These are phyloP conservation scores for Leucoagaricus sp. DNA, from an alignment of 1,284 basidiomycete species.

Conservation along the genomic window DNA sequence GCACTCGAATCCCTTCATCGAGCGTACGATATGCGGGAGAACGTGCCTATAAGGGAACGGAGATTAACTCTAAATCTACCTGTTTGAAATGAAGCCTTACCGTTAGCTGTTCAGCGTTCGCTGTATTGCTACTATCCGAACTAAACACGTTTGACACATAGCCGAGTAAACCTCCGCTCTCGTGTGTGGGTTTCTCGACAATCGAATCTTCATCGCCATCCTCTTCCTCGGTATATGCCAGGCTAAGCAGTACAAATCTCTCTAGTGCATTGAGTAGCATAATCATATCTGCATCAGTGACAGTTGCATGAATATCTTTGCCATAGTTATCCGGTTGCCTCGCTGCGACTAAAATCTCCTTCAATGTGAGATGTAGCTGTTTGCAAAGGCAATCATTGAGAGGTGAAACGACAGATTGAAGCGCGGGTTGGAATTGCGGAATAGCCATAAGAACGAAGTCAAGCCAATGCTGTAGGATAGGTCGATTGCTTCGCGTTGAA, in stretches of 20 bases:
- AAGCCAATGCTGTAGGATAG: slow-evolving; percentile 92
- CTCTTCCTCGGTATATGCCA: slow-evolving; percentile 55
- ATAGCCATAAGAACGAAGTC: slow-evolving; percentile 94
- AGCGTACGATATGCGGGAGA: slow-evolving; percentile 72
- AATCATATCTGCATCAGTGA: slow-evolving; percentile 82
- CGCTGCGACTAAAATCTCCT: slow-evolving; percentile 52
- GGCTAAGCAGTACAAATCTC: slow-evolving; percentile 69
- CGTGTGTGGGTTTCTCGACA: slow-evolving; percentile 53
- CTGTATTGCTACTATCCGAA: slow-evolving; percentile 50
- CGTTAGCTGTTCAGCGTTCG: slow-evolving; percentile 55
- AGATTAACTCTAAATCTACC: background rate
- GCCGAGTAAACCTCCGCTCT: slow-evolving; percentile 69
- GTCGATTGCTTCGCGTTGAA: slow-evolving; percentile 64
- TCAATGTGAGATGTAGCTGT: slow-evolving; percentile 65
- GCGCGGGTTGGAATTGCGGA: slow-evolving; percentile 75
- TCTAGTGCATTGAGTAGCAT: slow-evolving; percentile 86
- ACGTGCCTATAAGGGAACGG: slow-evolving; percentile 47
- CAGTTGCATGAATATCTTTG: slow-evolving; percentile 44
- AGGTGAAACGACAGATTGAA: slow-evolving; percentile 71
- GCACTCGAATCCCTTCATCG: slow-evolving; percentile 68
- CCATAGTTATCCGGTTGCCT: slow-evolving; percentile 36
- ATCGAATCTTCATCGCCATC: slow-evolving; percentile 58
- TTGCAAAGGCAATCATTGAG: slow-evolving; percentile 82
- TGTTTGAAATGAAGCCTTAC: slow-evolving; percentile 35
- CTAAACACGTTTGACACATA: slow-evolving; percentile 82